Base-by-base conservation (phyloP, 768 basidiomycete genomes). In the Nevesoporus exiguus region DNA sequence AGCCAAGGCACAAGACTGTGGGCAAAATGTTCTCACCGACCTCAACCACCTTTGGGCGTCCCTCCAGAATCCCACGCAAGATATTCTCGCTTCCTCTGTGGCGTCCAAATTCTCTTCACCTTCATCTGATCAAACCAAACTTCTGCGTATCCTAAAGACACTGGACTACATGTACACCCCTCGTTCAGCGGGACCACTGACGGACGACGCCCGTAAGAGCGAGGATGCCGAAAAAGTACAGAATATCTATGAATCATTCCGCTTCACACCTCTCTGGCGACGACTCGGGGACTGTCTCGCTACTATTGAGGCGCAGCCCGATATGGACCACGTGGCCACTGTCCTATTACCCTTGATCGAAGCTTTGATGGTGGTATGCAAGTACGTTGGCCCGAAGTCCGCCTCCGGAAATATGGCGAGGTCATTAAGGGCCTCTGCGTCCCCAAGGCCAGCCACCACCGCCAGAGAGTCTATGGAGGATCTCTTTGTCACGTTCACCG, bases 281-380 rank as follows among this genome's bases (percentile, higher is more conserved):
- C 81, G 86, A 34, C 79, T 99, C 4, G 88, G 95, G n/a, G 88
- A 91, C 58, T 96, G 95, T 65, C 77, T 99, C 37, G 82, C 82
- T 3, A 75, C 86, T 49, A 86, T 98, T 55, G 91, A 93, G 64
- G 84, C 86, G 57, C 84, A 85, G 54, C 76, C 86, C 0, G 85
- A 90, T 57, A 83, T 85, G 40, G 90, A 91, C 53, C 90, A 97
- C 66, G 84, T 96, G 46, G 93, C 93, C 5, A 95, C 90, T 2
- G 92, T 98, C 14, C 77, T 99, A 2, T 76, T 99, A 30, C 97
- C 97, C 11, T 77, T 98, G 44, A 97, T 99, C 55, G 97, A 99
- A 70, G 83, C 95, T 2, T 75, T 99, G 56, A 98, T 99, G 96
- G 94, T 99, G 1, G 93, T 99, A 36, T 97, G 93, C 81, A 97